A percentile compares a stretch with the other conserved stretches of the same genome.
These are phyloP conservation scores for Gynostemma pentaphyllum DNA, from an alignment of 306 rosid species.

Conservation along the genomic window DNA sequence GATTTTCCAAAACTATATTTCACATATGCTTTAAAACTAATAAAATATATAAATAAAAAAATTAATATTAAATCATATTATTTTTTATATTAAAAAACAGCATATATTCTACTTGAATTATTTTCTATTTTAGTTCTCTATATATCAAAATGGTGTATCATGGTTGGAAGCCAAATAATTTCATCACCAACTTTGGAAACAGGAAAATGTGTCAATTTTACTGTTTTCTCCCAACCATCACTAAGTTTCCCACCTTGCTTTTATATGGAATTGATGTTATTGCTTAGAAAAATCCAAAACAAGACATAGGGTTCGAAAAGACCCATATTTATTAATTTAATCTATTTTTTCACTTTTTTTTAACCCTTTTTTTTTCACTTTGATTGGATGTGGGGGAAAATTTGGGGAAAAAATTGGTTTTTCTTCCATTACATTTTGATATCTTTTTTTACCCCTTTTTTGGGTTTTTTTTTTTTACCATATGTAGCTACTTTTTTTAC, in stretches of 20 bases:
- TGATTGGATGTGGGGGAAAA: not conserved
- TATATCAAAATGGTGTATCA: not conserved
- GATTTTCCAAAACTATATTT: too few species aligned
- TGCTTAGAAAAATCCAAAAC: not conserved
- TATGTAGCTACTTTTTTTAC: not conserved
- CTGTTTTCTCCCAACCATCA: not conserved
- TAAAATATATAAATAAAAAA: too few species aligned
- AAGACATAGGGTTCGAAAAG: not conserved
- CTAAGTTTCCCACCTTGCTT: not conserved
- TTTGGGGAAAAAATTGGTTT: not conserved
- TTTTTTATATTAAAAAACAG: too few species aligned
- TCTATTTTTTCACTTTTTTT: not conserved
- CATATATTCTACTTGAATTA: too few species aligned
- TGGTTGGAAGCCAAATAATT: conserved; percentile 8
- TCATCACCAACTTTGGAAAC: conserved; percentile 9
- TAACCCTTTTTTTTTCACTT: not conserved
- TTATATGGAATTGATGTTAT: not conserved
- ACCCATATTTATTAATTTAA: not conserved
- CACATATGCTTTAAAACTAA: too few species aligned
- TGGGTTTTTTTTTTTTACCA: not conserved
- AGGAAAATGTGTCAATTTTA: not conserved
- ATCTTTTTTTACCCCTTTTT: not conserved
- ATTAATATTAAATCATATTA: too few species aligned
- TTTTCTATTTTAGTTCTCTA: too few species aligned
- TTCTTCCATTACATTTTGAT: not conserved